Evolutionary conservation across 2,329 filamentous ascomycete species (phyloP).

Genomic region (Colletotrichum scovillei): DNA sequence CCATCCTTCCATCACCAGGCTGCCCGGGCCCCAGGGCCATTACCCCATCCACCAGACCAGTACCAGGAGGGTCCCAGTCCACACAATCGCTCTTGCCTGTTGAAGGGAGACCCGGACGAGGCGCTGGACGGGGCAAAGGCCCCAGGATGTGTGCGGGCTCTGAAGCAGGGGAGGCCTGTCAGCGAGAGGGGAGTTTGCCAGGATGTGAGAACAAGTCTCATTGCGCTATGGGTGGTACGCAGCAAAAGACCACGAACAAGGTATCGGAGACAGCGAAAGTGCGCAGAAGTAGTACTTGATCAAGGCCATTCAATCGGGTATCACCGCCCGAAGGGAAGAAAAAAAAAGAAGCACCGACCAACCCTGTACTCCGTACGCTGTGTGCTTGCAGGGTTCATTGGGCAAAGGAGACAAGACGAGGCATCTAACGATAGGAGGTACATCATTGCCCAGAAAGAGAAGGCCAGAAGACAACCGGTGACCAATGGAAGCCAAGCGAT

Average conservation of each 20-base stretch:
- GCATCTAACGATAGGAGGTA: slow-evolving; percentile 7
- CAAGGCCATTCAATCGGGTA: background rate
- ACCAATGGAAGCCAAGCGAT: slow-evolving; percentile 5
- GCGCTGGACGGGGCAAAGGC: slow-evolving; percentile 7
- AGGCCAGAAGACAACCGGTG: background rate
- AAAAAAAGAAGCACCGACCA: background rate
- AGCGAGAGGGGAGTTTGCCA: background rate
- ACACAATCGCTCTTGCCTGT: slow-evolving; percentile 7
- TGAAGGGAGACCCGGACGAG: slow-evolving; percentile 7
- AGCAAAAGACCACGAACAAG: background rate
- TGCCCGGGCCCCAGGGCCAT: slow-evolving; percentile 13
- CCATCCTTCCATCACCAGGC: slow-evolving; percentile 7
- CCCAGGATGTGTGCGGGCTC: background rate
- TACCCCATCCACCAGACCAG: slow-evolving; percentile 39
- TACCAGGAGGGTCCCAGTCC: slow-evolving; percentile 38
- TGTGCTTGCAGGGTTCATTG: slow-evolving; percentile 9
- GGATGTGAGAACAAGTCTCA: background rate
- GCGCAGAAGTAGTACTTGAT: background rate
- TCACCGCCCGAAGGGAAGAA: background rate
- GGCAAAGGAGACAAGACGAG: slow-evolving; percentile 23
- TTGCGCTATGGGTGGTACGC: background rate
- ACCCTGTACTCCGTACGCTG: background rate
- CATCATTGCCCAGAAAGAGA: slow-evolving; percentile 15
- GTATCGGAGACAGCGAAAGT: background rate
- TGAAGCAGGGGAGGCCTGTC: slow-evolving; percentile 4